Evolutionary conservation across 192 early-diverging fungal genomes (phyloP).

Genomic region (Backusella liffmaniae): DNA sequence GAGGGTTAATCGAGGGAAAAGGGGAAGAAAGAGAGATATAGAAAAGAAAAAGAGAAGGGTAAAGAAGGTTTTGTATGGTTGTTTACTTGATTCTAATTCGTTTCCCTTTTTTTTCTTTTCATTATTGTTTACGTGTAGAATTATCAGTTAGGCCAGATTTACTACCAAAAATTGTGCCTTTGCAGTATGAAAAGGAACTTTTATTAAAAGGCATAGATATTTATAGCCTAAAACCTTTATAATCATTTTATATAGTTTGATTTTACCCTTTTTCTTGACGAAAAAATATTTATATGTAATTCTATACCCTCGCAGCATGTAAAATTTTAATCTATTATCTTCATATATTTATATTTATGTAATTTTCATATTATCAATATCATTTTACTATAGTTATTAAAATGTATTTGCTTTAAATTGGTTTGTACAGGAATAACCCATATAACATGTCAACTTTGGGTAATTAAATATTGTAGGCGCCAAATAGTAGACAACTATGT

Average conservation of each 20-base stretch:
- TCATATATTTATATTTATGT: neutral
- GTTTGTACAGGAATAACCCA: no score
- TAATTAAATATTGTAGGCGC: no score
- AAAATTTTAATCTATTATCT: neutral
- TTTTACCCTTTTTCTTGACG: neutral
- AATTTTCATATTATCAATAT: no score
- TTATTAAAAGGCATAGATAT: slow-evolving; percentile 72
- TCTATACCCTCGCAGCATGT: neutral
- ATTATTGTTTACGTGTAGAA: slow-evolving; percentile 47
- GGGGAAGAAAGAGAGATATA: neutral
- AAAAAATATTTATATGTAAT: neutral
- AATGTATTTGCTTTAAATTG: no score
- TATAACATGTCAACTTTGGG: no score
- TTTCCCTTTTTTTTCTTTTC: neutral
- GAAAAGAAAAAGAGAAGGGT: neutral
- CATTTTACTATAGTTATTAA: no score
- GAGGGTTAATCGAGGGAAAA: neutral
- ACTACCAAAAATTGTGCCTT: slow-evolving; percentile 69
- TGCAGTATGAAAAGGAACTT: slow-evolving; percentile 67
- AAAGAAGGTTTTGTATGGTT: neutral
- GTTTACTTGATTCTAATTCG: neutral
- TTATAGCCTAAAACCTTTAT: slow-evolving; percentile 67
- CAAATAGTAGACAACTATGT: no score
- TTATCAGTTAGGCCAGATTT: slow-evolving; percentile 76
- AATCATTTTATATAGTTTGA: neutral